phyloP scores from a whole-genome alignment of 176 grass and related monocot species.

The Typha latifolia region DNA sequence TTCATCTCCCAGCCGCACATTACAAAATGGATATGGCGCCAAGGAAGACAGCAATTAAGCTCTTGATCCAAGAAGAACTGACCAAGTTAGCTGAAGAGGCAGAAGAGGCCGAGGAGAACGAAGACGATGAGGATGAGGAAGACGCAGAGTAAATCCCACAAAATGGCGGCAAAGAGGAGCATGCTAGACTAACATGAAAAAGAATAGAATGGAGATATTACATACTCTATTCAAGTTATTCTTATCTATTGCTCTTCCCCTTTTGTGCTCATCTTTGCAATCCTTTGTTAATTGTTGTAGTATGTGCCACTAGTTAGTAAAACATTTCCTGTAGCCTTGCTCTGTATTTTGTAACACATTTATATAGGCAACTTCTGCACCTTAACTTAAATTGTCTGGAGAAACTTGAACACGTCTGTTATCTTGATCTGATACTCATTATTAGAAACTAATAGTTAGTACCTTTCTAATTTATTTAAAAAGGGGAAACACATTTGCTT shows the following conservation, averaged over 20 bases:
- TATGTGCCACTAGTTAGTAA: background rate
- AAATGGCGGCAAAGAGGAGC: background rate
- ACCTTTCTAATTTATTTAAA: no score
- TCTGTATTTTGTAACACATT: background rate
- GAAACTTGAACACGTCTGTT: no score
- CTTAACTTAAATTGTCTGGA: no score
- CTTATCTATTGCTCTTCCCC: no score
- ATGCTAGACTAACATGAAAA: background rate
- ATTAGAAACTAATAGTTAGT: no score
- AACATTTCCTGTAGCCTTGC: background rate
- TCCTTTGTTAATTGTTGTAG: background rate
- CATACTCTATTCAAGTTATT: conserved; percentile 1
- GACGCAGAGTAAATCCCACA: conserved; percentile 20
- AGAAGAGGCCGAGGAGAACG: conserved; percentile 21
- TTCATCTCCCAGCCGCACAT: conserved; percentile 30
- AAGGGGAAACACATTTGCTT: no score
- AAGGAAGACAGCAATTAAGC: conserved; percentile 54
- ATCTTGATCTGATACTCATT: no score
- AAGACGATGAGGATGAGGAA: conserved; percentile 20
- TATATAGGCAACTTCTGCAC: background rate
- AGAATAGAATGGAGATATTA: background rate
- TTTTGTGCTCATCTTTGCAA: background rate
- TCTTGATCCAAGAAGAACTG: conserved; percentile 67
- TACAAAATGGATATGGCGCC: conserved; percentile 60
- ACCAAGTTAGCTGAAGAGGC: conserved; percentile 49